Base-by-base conservation (phyloP, 78 protist species). In the Polysphondylium violaceum region DNA sequence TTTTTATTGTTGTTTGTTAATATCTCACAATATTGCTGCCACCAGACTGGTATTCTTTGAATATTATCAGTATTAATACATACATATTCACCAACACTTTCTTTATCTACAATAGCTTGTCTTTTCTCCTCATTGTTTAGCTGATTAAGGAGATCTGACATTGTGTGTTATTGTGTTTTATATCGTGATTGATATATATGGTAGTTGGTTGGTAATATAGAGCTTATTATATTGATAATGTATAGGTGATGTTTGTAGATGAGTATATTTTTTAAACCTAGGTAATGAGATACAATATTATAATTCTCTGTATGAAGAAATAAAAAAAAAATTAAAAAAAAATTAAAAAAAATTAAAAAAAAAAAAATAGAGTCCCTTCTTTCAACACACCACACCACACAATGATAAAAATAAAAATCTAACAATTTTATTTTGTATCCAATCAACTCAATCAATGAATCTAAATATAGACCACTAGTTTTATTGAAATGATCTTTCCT, bases 51-150 rank as follows among this genome's bases (percentile, higher is more conserved):
- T n/a, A n/a, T n/a, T n/a, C n/a, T n/a, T n/a, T 58, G 19, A 47
- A 58, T 58, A 6, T 58, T 14, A 72, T 47, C 25, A 50, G 12
- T 29, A 51, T n/a, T 51, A 31, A 9, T 14, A 53, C 88, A 2
- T 79, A 79, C 88, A 81, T 81, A 81, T 17, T 81, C 90, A 31
- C 90, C 90, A 81, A 76, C 67, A 29, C 73, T 11, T 58, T 81
- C 90, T 81, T 69, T 81, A 69, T 69, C 90, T 36, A 81, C 90
- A 5, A 81, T 43, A 29, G 86, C 23, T 25, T 58, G 67, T 41
- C 73, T 21, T 38, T 76, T 76, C 31, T 59, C 86, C 3, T 60
- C 68, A 29, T 71, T 27, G 31, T 71, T 71, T 23, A 47, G 19
- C 50, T 47, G 61, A 27, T 71, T 41, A n/a, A 47, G 23, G 12